phyloP scores from a whole-genome alignment of 768 basidiomycete species.

The Flagelloscypha sp. region DNA sequence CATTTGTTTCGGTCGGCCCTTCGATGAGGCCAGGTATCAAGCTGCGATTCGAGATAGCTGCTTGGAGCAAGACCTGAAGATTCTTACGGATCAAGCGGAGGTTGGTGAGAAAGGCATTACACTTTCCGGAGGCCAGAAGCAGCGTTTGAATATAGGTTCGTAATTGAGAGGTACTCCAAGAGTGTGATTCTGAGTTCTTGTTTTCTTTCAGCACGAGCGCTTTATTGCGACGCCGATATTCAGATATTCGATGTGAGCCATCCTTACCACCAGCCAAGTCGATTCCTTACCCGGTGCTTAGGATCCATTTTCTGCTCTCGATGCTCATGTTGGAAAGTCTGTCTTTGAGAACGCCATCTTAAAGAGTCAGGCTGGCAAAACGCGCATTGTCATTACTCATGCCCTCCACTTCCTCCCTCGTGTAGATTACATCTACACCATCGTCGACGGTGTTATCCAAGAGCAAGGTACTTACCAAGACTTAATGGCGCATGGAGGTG shows the following conservation, averaged over 20 bases:
- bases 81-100: constrained; percentile 62
- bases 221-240: constrained; percentile 82
- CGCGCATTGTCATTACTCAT: constrained; percentile 85
- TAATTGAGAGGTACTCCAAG: too few relatives aligned
- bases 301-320: constrained; percentile 86
- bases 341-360: constrained; percentile 84
- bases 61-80: constrained; percentile 60
- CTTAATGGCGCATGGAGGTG: constrained; percentile 53
- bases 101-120: constrained; percentile 67
- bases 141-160: constrained; percentile 79
- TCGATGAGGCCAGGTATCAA: constrained; percentile 72
- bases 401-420: constrained; percentile 84
- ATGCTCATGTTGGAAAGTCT: constrained; percentile 85
- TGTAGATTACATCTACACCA: constrained; percentile 78
- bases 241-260: constrained; percentile 64
- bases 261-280: background rate
- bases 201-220: too few relatives aligned
- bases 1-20: constrained; percentile 71
- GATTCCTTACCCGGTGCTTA: constrained; percentile 12
- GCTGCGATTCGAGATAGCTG: constrained; percentile 69
- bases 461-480: constrained; percentile 76
- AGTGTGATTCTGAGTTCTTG: too few relatives aligned
- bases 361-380: constrained; percentile 56
- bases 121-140: constrained; percentile 47
- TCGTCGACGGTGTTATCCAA: constrained; percentile 68